These are phyloP conservation scores for Hordeum marinum DNA, from an alignment of 176 grass and related monocot species.

Conservation along the genomic window DNA sequence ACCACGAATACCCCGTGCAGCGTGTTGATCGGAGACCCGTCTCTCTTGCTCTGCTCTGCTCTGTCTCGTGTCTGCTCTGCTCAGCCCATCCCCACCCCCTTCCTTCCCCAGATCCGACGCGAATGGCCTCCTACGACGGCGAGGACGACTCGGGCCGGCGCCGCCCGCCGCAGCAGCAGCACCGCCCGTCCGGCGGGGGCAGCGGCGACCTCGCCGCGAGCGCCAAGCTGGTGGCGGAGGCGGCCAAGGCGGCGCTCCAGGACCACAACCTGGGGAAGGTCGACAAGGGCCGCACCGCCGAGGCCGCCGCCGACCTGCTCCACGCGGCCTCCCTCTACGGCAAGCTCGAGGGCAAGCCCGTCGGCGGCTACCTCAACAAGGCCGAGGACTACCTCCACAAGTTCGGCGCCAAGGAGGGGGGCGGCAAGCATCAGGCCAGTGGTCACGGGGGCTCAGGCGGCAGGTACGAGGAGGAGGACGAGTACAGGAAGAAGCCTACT, in stretches of 20 bases:
- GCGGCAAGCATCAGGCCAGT: constrained; percentile 17
- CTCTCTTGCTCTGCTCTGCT: background rate
- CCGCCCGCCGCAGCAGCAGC: constrained; percentile 17
- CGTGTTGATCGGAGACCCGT: background rate
- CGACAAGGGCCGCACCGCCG: constrained; percentile 70
- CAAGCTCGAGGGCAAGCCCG: constrained; percentile 70
- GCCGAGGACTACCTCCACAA: constrained; percentile 87
- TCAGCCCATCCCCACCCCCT: background rate
- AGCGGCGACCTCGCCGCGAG: constrained; percentile 66
- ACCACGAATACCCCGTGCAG: background rate
- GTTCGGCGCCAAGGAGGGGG: constrained; percentile 33
- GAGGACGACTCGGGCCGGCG: constrained; percentile 11
- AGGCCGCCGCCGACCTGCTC: constrained; percentile 65
- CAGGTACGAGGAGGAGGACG: constrained; percentile 30
- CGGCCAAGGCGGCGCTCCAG: constrained; percentile 61
- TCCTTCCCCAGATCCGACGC: constrained; percentile 17
- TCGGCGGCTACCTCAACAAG: constrained; percentile 64
- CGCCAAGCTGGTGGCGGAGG: constrained; percentile 77
- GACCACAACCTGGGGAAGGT: constrained; percentile 55
- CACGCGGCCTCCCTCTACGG: constrained; percentile 73
- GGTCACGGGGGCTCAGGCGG: constrained; percentile 19
- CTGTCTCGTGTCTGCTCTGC: background rate
- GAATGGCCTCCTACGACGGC: constrained; percentile 51
- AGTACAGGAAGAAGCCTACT: constrained; percentile 25
- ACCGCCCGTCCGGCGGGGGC: constrained; percentile 24